Percentiles rank a stretch among this genome's conserved stretches.
These are phyloP conservation scores for Boechera stricta DNA, from an alignment of 345 rosid species.

Conservation along the genomic window DNA sequence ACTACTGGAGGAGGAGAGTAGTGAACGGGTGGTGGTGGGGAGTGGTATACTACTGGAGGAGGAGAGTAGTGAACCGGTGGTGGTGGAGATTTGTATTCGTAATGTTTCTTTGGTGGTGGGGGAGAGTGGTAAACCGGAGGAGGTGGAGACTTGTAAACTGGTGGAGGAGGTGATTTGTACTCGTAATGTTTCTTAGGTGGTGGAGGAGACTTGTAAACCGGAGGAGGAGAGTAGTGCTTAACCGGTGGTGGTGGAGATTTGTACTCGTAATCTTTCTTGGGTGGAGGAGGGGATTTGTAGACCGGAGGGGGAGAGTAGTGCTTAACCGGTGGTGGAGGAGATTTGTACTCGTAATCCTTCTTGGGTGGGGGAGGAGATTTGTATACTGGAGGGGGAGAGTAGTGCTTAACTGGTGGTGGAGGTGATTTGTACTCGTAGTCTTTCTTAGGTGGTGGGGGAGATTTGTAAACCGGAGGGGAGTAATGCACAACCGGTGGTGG, in stretches of 20 bases:
- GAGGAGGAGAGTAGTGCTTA: slow-evolving; percentile 16
- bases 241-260: slow-evolving; percentile 44
- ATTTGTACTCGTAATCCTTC: slow-evolving; percentile 21
- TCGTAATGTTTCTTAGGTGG: slow-evolving; percentile 5
- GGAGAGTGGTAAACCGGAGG: slow-evolving; percentile 36
- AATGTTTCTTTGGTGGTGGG: background rate
- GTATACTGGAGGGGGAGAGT: slow-evolving; percentile 30
- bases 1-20: slow-evolving; percentile 28
- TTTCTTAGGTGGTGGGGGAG: slow-evolving; percentile 37
- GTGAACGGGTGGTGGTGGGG: slow-evolving; percentile 25
- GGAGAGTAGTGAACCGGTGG: slow-evolving; percentile 19
- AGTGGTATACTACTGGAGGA: slow-evolving; percentile 7
- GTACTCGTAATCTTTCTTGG: slow-evolving; percentile 15
- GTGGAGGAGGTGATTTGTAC: slow-evolving; percentile 32
- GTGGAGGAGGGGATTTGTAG: slow-evolving; percentile 31
- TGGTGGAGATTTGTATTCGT: slow-evolving; percentile 28
- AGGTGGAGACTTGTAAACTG: background rate
- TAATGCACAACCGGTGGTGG: slow-evolving; percentile 35
- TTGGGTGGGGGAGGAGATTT: slow-evolving; percentile 14
- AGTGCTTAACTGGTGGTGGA: slow-evolving; percentile 30
- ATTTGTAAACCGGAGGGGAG: slow-evolving; percentile 35
- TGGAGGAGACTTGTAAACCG: slow-evolving; percentile 26
- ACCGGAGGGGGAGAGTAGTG: slow-evolving; percentile 23
- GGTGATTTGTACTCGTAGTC: slow-evolving; percentile 31
- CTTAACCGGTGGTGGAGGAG: slow-evolving; percentile 31